These are phyloP conservation scores for Globisporangium takayamanum DNA, from an alignment of 352 stramenopile genomes.

Conservation along the genomic window DNA sequence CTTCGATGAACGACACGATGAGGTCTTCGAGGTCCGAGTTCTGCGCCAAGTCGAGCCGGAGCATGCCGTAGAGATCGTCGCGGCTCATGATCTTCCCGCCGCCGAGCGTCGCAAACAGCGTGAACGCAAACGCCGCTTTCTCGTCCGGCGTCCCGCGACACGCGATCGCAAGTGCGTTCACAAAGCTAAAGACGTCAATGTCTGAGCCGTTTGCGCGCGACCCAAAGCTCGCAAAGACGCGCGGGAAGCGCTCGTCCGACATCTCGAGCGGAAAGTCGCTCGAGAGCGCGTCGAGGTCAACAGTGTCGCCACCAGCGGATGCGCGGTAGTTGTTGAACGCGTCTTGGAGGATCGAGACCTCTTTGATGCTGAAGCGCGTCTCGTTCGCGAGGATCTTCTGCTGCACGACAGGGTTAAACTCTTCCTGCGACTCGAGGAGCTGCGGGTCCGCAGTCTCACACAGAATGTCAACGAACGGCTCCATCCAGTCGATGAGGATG, in stretches of 20 bases:
- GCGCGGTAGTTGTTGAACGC: slow-evolving; percentile 81
- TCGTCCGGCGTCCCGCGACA: slow-evolving; percentile 66
- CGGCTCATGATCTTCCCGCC: slow-evolving; percentile 54
- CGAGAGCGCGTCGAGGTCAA: slow-evolving; percentile 73
- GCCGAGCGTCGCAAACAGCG: slow-evolving; percentile 56
- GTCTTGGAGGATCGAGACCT: slow-evolving; percentile 75
- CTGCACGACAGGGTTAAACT: slow-evolving; percentile 85
- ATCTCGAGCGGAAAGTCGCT: slow-evolving; percentile 83
- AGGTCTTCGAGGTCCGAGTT: slow-evolving; percentile 63
- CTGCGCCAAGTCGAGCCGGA: slow-evolving; percentile 74
- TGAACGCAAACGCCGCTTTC: slow-evolving; percentile 78
- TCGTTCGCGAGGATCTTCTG: slow-evolving; percentile 84
- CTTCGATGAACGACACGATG: slow-evolving; percentile 61
- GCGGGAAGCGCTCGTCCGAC: slow-evolving; percentile 69
- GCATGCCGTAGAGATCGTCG: slow-evolving; percentile 80
- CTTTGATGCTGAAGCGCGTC: slow-evolving; percentile 72
- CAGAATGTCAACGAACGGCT: slow-evolving; percentile 77
- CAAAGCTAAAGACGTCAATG: slow-evolving; percentile 86
- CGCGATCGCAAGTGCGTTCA: slow-evolving; percentile 70
- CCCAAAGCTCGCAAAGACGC: slow-evolving; percentile 77
- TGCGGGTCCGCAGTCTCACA: slow-evolving; percentile 75
- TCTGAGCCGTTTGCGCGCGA: slow-evolving; percentile 68
- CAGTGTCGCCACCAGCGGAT: slow-evolving; percentile 51
- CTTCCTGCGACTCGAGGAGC: slow-evolving; percentile 80
- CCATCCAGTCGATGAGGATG: slow-evolving; percentile 80